These are phyloP conservation scores for Trichosporon asahii DNA, from an alignment of 1,284 basidiomycete species.

Conservation along the genomic window DNA sequence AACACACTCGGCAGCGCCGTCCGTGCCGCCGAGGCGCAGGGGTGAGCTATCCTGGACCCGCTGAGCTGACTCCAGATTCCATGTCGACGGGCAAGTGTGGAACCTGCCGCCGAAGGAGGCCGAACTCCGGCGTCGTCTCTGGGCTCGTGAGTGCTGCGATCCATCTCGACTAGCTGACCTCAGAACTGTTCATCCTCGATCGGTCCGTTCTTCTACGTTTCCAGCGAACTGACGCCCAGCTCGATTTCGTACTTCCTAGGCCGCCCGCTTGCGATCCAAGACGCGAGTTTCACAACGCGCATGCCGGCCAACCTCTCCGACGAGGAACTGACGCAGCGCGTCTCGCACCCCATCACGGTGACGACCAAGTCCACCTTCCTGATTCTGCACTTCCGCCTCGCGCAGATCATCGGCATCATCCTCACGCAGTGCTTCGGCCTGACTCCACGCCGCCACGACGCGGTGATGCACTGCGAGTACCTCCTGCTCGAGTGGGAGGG, in stretches of 20 bases:
- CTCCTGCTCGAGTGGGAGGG: conserved; percentile 28
- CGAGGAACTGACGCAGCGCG: conserved; percentile 24
- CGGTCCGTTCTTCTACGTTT: conserved; percentile 18
- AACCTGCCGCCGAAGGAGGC: conserved; percentile 30
- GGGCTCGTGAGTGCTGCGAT: conserved; percentile 33
- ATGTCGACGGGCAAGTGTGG: conserved; percentile 38
- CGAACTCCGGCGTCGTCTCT: conserved; percentile 36
- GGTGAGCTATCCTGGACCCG: conserved; percentile 21
- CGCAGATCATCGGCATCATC: conserved; percentile 33
- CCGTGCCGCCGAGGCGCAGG: conserved; percentile 35
- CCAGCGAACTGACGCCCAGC: conserved; percentile 14
- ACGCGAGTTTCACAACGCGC: conserved; percentile 29
- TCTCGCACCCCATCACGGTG: conserved; percentile 22
- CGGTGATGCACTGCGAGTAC: conserved; percentile 33
- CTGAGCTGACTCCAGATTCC: conserved; percentile 27
- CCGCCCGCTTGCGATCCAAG: conserved; percentile 36
- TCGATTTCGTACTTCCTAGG: conserved; percentile 40
- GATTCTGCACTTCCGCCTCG: conserved; percentile 35
- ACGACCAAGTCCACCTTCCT: conserved; percentile 38
- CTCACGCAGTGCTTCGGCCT: conserved; percentile 35
- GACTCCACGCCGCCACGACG: conserved; percentile 25
- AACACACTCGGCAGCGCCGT: conserved; percentile 32
- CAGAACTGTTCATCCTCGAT: conserved; percentile 36
- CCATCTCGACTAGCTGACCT: conserved; percentile 10
- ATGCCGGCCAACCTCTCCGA: conserved; percentile 34